Evolutionary conservation across 768 basidiomycete species (phyloP).

Genomic region (Dentipellis sp.): DNA sequence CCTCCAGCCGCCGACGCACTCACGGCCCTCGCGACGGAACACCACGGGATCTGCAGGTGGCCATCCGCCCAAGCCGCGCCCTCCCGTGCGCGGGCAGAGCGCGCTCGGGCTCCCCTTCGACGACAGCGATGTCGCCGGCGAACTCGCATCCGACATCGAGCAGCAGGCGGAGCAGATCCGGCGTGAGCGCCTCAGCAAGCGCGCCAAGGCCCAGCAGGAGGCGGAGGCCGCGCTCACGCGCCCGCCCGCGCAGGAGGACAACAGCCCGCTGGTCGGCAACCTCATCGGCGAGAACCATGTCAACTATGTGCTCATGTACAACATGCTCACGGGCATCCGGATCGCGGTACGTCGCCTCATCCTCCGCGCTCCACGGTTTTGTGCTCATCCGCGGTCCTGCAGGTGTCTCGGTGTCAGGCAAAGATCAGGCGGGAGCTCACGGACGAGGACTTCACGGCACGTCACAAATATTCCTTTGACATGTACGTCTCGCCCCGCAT

Average conservation of each 20-base stretch:
- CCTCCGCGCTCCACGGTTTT: not conserved
- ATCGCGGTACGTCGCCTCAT: slow-evolving; percentile 59
- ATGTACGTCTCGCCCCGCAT: slow-evolving; percentile 50
- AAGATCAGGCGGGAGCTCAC: slow-evolving; percentile 84
- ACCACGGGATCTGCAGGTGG: slow-evolving; percentile 42
- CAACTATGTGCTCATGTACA: slow-evolving; percentile 99
- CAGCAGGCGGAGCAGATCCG: slow-evolving; percentile 85
- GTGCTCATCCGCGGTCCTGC: not conserved
- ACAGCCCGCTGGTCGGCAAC: slow-evolving; percentile 65
- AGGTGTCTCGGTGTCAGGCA: slow-evolving; percentile 95
- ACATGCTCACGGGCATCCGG: slow-evolving; percentile 98
- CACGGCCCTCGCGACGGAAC: slow-evolving; percentile 51
- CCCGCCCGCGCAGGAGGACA: slow-evolving; percentile 31
- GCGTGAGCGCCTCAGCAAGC: slow-evolving; percentile 64
- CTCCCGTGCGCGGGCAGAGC: slow-evolving; percentile 9
- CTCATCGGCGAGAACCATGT: slow-evolving; percentile 97
- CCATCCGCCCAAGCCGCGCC: slow-evolving; percentile 21
- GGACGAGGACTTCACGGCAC: slow-evolving; percentile 77
- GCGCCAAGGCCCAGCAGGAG: slow-evolving; percentile 56
- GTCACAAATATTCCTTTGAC: slow-evolving; percentile 95
- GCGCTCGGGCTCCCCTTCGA: slow-evolving; percentile 28
- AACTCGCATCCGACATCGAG: slow-evolving; percentile 74
- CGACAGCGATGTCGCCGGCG: slow-evolving; percentile 34
- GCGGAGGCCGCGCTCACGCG: slow-evolving; percentile 27
- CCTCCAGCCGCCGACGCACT: slow-evolving; percentile 40